These are phyloP conservation scores for Cystofilobasidium bisporidii DNA, from an alignment of 768 basidiomycete genomes.

Conservation along the genomic window DNA sequence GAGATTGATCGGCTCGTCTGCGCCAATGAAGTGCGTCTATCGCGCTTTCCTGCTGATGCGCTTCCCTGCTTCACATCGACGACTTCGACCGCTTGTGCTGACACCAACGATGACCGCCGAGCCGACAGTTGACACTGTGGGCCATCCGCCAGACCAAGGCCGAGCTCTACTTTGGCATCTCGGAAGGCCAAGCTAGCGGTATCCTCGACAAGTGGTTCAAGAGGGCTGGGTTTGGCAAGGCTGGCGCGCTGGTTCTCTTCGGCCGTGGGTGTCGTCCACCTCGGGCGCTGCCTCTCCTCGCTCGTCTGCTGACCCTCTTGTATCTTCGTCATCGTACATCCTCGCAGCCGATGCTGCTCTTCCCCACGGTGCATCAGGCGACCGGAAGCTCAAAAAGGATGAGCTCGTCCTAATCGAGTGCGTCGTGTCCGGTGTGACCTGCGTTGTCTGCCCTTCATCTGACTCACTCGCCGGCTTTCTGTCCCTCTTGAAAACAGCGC, in stretches of 20 bases:
- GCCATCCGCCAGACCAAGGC: slow-evolving; percentile 59
- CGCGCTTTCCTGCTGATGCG: no score
- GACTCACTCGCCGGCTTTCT: not conserved
- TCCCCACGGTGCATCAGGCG: slow-evolving; percentile 71
- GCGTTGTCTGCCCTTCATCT: no score
- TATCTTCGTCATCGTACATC: slow-evolving; percentile 8
- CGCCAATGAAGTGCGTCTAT: slow-evolving; percentile 68
- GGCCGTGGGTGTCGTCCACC: slow-evolving; percentile 50
- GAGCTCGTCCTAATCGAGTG: slow-evolving; percentile 69
- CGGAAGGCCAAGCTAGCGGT: slow-evolving; percentile 57
- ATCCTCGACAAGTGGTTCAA: slow-evolving; percentile 53
- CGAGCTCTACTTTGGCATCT: slow-evolving; percentile 59
- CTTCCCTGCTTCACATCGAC: slow-evolving; percentile 7
- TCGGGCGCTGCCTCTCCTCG: not conserved
- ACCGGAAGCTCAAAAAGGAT: slow-evolving; percentile 48
- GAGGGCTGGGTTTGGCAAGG: slow-evolving; percentile 50
- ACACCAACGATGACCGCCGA: no score
- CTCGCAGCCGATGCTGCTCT: slow-evolving; percentile 68
- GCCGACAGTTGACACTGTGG: slow-evolving; percentile 70
- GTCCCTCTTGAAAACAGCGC: no score
- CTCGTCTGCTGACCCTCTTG: slow-evolving; percentile 13
- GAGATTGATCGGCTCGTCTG: slow-evolving; percentile 66
- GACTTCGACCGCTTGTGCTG: not conserved
- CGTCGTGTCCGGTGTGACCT: no score
- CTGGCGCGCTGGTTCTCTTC: slow-evolving; percentile 61